A percentile compares a stretch with the other conserved stretches of the same genome.
These are phyloP conservation scores for Cercospora brassicicola DNA, from an alignment of 2,329 filamentous ascomycete genomes.

Conservation along the genomic window DNA sequence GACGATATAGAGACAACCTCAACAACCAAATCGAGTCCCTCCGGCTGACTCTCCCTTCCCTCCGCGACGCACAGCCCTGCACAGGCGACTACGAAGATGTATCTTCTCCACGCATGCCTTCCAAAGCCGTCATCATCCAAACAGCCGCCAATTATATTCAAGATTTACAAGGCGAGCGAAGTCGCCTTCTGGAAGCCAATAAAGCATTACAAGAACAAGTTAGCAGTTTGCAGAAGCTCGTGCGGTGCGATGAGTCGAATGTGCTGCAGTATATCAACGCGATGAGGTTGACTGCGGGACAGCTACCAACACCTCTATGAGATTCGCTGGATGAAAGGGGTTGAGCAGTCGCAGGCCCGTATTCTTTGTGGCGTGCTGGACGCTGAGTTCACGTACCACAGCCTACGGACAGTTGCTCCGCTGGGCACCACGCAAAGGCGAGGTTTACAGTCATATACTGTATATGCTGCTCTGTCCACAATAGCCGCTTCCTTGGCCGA, in stretches of 20 bases:
- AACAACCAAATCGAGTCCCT: slow-evolving; percentile 49
- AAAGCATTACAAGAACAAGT: slow-evolving; percentile 43
- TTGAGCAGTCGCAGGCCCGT: background rate
- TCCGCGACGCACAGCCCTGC: slow-evolving; percentile 19
- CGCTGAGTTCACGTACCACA: background rate
- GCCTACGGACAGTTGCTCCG: background rate
- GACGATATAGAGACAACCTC: slow-evolving; percentile 50
- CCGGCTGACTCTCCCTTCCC: slow-evolving; percentile 25
- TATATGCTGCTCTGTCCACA: background rate
- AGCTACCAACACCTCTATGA: background rate
- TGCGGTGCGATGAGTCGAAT: slow-evolving; percentile 45
- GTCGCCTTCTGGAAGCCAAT: slow-evolving; percentile 43
- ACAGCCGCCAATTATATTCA: slow-evolving; percentile 51
- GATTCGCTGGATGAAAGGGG: background rate
- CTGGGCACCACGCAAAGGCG: background rate
- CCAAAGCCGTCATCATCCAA: slow-evolving; percentile 50
- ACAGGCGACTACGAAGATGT: slow-evolving; percentile 12
- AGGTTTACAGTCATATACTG: background rate
- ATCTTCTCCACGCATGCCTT: slow-evolving; percentile 30
- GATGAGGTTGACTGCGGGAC: slow-evolving; percentile 4
- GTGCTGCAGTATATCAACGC: slow-evolving; percentile 17
- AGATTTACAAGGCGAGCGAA: slow-evolving; percentile 48
- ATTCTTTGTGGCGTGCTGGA: background rate
- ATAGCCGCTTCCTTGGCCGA: background rate
- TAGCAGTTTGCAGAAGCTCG: slow-evolving; percentile 46